Base-by-base conservation (phyloP, 306 rosid species). In the Ormosia emarginata region DNA sequence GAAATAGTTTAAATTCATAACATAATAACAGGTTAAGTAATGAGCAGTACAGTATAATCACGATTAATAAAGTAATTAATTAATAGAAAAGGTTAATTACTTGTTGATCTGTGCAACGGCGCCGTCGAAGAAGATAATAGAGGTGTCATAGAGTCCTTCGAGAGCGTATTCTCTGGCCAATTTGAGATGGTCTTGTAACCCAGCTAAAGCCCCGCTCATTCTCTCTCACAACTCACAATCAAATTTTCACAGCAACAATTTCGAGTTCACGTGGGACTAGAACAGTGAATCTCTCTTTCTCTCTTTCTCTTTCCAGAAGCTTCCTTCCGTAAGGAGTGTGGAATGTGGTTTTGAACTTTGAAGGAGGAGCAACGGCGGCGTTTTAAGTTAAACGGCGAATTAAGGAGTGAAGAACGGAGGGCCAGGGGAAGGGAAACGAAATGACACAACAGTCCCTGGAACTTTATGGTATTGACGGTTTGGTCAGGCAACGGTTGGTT, bases 101-200 rank as follows among this genome's bases (percentile, higher is more conserved):
- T 91, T 96, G 92, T 96, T 96, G 90, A 96, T 92, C 92, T 96
- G 99, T n/a, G 99, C 93, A 79, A 96, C 70, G 58, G 97, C 97
- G 3, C 99, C 99, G 12, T 96, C 98, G 79, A 96, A 96, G 89
- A 96, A 93, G 93, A 96, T 96, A 24, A 91, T 85, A 39, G 99
- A 96, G 67, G 97, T 91, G 70, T 96, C 99, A 69, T 96, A 96
- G 65, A 93, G 85, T 24, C 97, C 99, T 73, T 96, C 98, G n/a
- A 90, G 84, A 65, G 98, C 99, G 72, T 96, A 93, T 32, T 96
- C 98, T 79, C 97, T 78, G n/a, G 98, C 99, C 76, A 93, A 80
- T 83, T 93, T 96, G 77, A 93, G 88, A 84, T 96, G 99, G 37
- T 96, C 99, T 82, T 93, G 99, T 39, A 96, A 86, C 29, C 97